Conservation (phyloP, 148 eudicot species). For the Spergularia bocconei region DNA sequence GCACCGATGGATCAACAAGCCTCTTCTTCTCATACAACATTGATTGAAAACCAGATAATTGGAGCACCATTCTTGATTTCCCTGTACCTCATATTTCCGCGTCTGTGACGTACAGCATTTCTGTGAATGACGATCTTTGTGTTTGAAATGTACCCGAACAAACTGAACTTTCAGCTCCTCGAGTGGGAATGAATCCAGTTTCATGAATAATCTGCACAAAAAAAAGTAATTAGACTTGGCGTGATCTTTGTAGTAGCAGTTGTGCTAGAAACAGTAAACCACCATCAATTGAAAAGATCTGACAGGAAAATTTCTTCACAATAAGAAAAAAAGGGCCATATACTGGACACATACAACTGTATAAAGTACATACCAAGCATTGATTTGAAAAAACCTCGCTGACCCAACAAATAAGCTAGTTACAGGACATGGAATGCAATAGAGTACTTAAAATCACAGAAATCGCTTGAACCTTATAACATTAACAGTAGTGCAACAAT, state of each 20-base stretch:
- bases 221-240: background rate
- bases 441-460: no score
- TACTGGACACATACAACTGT: background rate
- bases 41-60: background rate
- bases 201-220: slow-evolving; percentile 24
- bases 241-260: background rate
- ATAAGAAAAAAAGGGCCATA: background rate
- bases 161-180: slow-evolving; percentile 23
- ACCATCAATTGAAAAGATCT: background rate
- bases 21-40: slow-evolving; percentile 15
- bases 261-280: no score
- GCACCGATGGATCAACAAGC: slow-evolving; percentile 21
- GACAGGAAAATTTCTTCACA: background rate
- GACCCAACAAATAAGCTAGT: no score
- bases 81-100: slow-evolving; percentile 24
- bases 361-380: background rate
- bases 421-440: no score
- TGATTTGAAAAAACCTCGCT: no score
- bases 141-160: background rate
- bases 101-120: slow-evolving; percentile 22
- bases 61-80: background rate
- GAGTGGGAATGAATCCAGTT: slow-evolving; percentile 20
- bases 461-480: background rate
- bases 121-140: slow-evolving; percentile 10
- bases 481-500: background rate